phyloP scores from a whole-genome alignment of 1,139 yeast species.

The Saccharomyces hybrid region DNA sequence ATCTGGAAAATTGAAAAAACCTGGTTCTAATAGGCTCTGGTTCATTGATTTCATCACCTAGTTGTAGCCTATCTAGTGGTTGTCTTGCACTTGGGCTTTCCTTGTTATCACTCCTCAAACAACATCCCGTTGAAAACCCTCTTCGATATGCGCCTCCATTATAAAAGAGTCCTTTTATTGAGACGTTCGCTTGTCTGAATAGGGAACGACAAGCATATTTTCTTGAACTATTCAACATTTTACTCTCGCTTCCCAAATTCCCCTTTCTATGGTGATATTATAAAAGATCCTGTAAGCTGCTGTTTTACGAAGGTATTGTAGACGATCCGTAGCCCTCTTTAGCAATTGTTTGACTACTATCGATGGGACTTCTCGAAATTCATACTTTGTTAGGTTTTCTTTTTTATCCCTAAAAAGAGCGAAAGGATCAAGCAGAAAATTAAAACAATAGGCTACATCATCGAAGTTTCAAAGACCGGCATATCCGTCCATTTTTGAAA shows the following conservation, averaged over 20 bases:
- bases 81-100: neutral
- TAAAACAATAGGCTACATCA: neutral
- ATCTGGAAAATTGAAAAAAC: constrained; percentile 1
- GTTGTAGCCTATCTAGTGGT: neutral
- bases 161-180: neutral
- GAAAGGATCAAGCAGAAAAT: neutral
- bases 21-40: neutral
- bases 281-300: neutral
- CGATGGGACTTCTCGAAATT: neutral
- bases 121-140: neutral
- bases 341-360: neutral
- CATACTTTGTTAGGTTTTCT: neutral
- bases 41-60: neutral
- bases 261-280: neutral
- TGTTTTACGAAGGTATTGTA: neutral
- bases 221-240: neutral
- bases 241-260: neutral
- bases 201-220: neutral
- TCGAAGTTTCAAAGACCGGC: neutral
- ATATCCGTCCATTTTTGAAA: too few relatives aligned
- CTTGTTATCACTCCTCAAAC: neutral
- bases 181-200: neutral
- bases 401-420: neutral
- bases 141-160: neutral
- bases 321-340: neutral